A percentile compares a stretch with the other conserved stretches of the same genome.
These are phyloP conservation scores for Lactarius trivialis DNA, from an alignment of 768 basidiomycete genomes.

Conservation along the genomic window DNA sequence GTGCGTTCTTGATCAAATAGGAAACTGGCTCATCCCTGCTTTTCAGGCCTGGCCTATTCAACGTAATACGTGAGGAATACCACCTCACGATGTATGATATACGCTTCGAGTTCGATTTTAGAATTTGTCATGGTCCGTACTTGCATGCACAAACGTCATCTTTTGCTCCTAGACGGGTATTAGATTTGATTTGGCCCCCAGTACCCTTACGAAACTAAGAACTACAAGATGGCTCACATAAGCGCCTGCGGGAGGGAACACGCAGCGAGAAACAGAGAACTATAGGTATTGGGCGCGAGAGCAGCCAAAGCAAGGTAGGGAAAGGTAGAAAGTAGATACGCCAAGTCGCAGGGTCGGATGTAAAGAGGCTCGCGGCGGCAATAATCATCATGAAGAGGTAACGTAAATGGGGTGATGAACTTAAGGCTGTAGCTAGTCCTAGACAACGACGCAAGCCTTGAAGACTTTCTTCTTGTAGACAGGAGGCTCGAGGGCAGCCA, in stretches of 20 bases:
- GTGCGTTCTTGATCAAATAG: background rate
- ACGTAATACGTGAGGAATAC: background rate
- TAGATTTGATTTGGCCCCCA: constrained; percentile 32
- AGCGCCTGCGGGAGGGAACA: constrained; percentile 9
- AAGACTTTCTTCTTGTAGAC: constrained; percentile 79
- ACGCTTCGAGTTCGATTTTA: background rate
- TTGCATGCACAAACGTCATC: background rate
- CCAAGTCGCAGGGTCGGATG: constrained; percentile 18
- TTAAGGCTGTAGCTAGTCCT: constrained; percentile 34
- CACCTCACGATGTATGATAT: background rate
- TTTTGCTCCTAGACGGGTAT: constrained; percentile 30
- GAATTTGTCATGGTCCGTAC: constrained; percentile 1
- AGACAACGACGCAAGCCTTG: constrained; percentile 92
- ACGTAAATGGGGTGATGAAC: constrained; percentile 19
- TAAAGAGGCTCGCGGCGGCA: constrained; percentile 19
- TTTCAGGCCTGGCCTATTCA: background rate
- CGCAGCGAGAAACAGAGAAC: constrained; percentile 21
- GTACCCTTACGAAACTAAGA: constrained; percentile 30
- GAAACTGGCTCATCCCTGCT: background rate
- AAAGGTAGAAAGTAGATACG: constrained; percentile 18
- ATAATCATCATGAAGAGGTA: constrained; percentile 18
- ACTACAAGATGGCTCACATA: constrained; percentile 31
- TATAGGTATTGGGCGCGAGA: constrained; percentile 23
- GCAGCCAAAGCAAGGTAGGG: constrained; percentile 23
- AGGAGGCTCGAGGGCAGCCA: constrained; percentile 96